phyloP scores from a whole-genome alignment of 208 protist species.

The Crithidia fasciculata region DNA sequence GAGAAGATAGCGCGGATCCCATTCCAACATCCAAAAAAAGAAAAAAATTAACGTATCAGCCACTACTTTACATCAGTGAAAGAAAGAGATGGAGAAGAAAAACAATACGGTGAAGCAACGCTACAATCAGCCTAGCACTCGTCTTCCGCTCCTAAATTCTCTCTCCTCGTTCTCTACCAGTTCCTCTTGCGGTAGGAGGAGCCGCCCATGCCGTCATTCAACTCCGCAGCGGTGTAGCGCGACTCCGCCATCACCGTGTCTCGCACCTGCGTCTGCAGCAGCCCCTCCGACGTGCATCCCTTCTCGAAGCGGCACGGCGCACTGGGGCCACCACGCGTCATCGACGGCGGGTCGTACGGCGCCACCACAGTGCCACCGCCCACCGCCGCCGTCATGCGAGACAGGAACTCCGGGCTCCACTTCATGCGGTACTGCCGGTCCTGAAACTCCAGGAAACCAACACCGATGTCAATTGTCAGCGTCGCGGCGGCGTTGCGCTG shows the following conservation, averaged over 20 bases:
- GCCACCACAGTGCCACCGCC: slow-evolving; percentile 44
- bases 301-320: slow-evolving; percentile 64
- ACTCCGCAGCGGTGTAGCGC: slow-evolving; percentile 56
- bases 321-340: slow-evolving; percentile 56
- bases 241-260: slow-evolving; percentile 65
- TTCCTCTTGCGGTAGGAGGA: slow-evolving; percentile 63
- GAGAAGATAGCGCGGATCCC: no score
- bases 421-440: slow-evolving; percentile 79
- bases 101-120: no score
- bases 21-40: no score
- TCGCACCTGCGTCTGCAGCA: slow-evolving; percentile 40
- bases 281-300: slow-evolving; percentile 43
- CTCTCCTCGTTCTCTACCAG: no score
- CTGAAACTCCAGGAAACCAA: slow-evolving; percentile 68
- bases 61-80: neutral
- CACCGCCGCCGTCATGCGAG: slow-evolving; percentile 37
- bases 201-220: slow-evolving; percentile 73
- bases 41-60: neutral
- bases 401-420: slow-evolving; percentile 67
- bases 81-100: neutral
- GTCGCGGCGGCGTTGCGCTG: slow-evolving; percentile 57
- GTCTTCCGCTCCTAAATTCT: no score
- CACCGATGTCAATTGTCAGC: slow-evolving; percentile 81
- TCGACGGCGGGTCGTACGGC: slow-evolving; percentile 71
- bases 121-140: no score